phyloP scores from a whole-genome alignment of 2,329 filamentous ascomycete genomes.

The Fusarium pseudocircinatum region DNA sequence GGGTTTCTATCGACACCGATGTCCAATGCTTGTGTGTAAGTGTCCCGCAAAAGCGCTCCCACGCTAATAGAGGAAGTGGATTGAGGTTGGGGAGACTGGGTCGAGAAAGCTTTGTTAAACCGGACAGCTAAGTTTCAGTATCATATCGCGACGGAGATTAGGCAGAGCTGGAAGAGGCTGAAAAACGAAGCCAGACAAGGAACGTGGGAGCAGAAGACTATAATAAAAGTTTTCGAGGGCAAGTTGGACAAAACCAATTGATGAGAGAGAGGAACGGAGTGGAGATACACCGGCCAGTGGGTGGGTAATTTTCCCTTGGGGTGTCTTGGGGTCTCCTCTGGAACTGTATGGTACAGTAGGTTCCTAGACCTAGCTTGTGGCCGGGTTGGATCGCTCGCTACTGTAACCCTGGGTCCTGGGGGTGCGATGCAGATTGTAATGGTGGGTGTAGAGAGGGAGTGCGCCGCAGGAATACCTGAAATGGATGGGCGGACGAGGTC shows the following conservation, averaged over 20 bases:
- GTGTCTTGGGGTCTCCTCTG: constrained; percentile 39
- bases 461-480: constrained; percentile 36
- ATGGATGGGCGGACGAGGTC: constrained; percentile 43
- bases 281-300: constrained; percentile 42
- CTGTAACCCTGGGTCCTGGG: constrained; percentile 26
- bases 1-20: constrained; percentile 24
- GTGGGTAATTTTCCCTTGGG: constrained; percentile 44
- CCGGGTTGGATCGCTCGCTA: constrained; percentile 39
- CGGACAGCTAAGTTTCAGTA: constrained; percentile 40
- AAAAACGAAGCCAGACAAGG: constrained; percentile 28
- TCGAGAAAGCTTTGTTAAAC: constrained; percentile 34
- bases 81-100: constrained; percentile 33
- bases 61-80: constrained; percentile 40
- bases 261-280: constrained; percentile 43
- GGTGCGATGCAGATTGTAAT: constrained; percentile 16
- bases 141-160: constrained; percentile 41
- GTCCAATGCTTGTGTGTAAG: constrained; percentile 37
- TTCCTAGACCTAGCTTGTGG: constrained; percentile 31
- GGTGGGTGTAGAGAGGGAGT: constrained; percentile 28
- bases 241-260: constrained; percentile 46
- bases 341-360: constrained; percentile 29
- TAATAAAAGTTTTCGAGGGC: constrained; percentile 47
- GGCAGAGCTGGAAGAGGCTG: constrained; percentile 42
- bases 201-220: constrained; percentile 33
- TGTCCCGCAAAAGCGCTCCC: constrained; percentile 27